Base-by-base conservation (phyloP, 768 basidiomycete genomes). In the Tricholoma sp. region DNA sequence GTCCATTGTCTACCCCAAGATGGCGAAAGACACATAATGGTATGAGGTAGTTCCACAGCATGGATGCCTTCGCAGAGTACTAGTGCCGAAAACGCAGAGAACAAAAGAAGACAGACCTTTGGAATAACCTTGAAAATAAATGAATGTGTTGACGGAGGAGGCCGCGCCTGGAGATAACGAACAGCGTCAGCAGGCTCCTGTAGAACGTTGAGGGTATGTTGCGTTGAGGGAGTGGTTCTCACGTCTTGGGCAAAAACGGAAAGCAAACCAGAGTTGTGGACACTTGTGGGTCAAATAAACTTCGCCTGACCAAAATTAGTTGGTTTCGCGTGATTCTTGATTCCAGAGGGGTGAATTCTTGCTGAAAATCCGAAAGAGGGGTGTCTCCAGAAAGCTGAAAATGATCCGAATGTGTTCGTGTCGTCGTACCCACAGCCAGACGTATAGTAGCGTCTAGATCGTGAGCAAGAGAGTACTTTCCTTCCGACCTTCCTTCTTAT, bases 61-160 rank as follows among this genome's bases (percentile, higher is more conserved):
- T 22, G 31, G 5, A 12, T 12, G 10, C 34, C 47, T 49, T 19
- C 50, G 57, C 54, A 54, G 39, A 35, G 37, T 46, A n/a, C n/a
- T n/a, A 27, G 24, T 5, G 22, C 54, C 61, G 60, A 60, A 59
- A 46, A 47, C 29, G 41, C 41, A 39, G 49, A 41, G 39, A 52
- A 52, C 39, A 52, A 47, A 52, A 34, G 37, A 52, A 34, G 29
- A 41, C 52, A 56, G 50, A 62, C 54, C 64, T 63, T 62, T 57
- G 56, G 56, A 69, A 76, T 59, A 60, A 84, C 84, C 80, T 82
- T 75, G 72, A 62, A 62, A 69, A 64, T 72, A 74, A 85, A 84
- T 61, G 85, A 87, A 67, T 71, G 83, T 80, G 69, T 70, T 68
- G 64, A 76, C 83, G 83, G 83, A 86, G 83, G 84, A 83, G 82